A percentile compares a stretch with the other conserved stretches of the same genome.
Conservation (phyloP, 257 asterid genomes). For the Cruciata laevipes region DNA sequence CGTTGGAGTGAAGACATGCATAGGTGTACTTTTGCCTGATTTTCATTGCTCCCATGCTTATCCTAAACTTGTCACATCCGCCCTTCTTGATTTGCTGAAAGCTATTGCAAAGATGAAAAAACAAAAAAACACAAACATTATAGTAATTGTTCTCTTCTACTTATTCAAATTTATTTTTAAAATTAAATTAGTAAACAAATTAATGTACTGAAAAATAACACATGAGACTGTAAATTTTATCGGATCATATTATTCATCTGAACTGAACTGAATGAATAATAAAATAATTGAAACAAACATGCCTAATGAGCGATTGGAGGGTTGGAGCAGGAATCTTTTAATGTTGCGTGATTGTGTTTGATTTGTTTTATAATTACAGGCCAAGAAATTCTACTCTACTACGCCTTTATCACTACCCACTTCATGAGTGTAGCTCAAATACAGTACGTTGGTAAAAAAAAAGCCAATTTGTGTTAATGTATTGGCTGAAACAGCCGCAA, state of each 20-base stretch:
- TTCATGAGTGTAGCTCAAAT: no score
- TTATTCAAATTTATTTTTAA: no score
- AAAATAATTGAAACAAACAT: no score
- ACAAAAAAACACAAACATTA: background rate
- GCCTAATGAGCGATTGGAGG: background rate
- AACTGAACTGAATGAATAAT: no score
- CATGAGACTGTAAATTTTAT: no score
- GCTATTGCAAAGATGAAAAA: background rate
- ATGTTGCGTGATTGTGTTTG: slow-evolving; percentile 10
- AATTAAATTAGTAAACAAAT: no score
- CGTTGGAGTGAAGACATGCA: background rate
- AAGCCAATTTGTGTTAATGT: background rate
- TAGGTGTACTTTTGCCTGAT: background rate
- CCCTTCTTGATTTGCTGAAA: background rate
- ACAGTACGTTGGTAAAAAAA: background rate
- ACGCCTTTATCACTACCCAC: background rate
- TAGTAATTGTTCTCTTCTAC: no score
- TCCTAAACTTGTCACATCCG: background rate
- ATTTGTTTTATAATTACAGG: background rate
- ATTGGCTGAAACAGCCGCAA: background rate
- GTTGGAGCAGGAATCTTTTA: background rate
- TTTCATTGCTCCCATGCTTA: slow-evolving; percentile 8
- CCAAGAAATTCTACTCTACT: background rate
- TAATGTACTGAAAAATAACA: no score
- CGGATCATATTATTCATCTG: no score